Evolutionary conservation across 148 eudicot genomes (phyloP).

Genomic region (Nepenthes gracilis): DNA sequence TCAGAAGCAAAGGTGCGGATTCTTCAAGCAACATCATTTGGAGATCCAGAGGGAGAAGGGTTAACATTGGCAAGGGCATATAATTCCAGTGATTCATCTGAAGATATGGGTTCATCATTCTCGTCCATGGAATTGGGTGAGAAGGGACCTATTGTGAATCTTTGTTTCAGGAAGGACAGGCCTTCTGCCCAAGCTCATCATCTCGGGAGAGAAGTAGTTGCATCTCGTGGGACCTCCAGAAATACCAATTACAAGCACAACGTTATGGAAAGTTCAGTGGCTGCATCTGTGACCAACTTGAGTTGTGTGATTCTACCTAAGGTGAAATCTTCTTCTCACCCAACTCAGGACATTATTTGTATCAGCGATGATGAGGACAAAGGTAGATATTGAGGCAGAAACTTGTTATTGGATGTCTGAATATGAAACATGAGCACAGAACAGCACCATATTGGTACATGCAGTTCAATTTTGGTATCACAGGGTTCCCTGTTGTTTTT

Average conservation of each 20-base stretch:
- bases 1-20: slow-evolving; percentile 8
- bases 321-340: slow-evolving; percentile 1
- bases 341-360: neutral
- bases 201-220: neutral
- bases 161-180: slow-evolving; percentile 2
- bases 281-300: neutral
- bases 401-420: too few relatives aligned
- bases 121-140: slow-evolving; percentile 19
- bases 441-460: too few relatives aligned
- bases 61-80: neutral
- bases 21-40: slow-evolving; percentile 4
- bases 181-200: neutral
- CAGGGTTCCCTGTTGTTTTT: too few relatives aligned
- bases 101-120: slow-evolving; percentile 12
- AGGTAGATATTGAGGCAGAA: neutral
- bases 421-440: too few relatives aligned
- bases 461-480: too few relatives aligned
- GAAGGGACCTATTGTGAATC: slow-evolving; percentile 7
- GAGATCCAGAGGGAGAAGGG: slow-evolving; percentile 7
- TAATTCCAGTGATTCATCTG: slow-evolving; percentile 4
- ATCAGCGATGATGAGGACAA: slow-evolving; percentile 4
- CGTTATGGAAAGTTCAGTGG: neutral
- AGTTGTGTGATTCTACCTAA: neutral
- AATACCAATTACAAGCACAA: neutral
- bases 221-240: neutral